A percentile compares a stretch with the other conserved stretches of the same genome.
These are phyloP conservation scores for Ampelocalamus luodianensis DNA, from an alignment of 176 grass and related monocot genomes.

Conservation along the genomic window DNA sequence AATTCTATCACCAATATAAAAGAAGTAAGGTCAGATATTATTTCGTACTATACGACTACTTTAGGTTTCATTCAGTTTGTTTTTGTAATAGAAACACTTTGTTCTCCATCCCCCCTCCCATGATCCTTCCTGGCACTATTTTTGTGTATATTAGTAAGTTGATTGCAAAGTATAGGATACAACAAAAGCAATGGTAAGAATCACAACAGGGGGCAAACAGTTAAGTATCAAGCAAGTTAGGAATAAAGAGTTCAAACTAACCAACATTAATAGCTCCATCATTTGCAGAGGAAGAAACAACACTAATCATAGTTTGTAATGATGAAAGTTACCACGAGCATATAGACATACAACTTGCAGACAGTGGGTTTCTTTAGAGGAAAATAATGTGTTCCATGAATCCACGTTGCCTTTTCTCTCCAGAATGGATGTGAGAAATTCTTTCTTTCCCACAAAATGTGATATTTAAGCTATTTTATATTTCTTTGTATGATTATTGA, in stretches of 20 bases:
- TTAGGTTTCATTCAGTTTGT: conserved; percentile 16
- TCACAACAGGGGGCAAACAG: background rate
- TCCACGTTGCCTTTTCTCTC: background rate
- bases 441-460: background rate
- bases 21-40: background rate
- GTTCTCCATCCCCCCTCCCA: background rate
- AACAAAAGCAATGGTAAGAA: background rate
- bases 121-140: conserved; percentile 12
- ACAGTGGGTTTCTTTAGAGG: conserved; percentile 10
- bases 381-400: background rate
- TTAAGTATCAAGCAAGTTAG: background rate
- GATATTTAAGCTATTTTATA: conserved; percentile 22
- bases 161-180: background rate
- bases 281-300: conserved; percentile 31
- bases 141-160: conserved; percentile 21
- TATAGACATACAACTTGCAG: conserved; percentile 19
- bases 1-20: background rate
- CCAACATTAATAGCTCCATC: background rate
- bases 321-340: conserved; percentile 9
- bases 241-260: background rate
- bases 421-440: background rate
- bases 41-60: background rate
- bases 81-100: conserved; percentile 11
- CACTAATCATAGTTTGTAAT: background rate
- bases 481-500: conserved; percentile 32